Evolutionary conservation across 2,329 filamentous ascomycete genomes (phyloP), one percentile per base, ranked within the genome.

Genomic region (Phialemonium atrogriseum): DNA sequence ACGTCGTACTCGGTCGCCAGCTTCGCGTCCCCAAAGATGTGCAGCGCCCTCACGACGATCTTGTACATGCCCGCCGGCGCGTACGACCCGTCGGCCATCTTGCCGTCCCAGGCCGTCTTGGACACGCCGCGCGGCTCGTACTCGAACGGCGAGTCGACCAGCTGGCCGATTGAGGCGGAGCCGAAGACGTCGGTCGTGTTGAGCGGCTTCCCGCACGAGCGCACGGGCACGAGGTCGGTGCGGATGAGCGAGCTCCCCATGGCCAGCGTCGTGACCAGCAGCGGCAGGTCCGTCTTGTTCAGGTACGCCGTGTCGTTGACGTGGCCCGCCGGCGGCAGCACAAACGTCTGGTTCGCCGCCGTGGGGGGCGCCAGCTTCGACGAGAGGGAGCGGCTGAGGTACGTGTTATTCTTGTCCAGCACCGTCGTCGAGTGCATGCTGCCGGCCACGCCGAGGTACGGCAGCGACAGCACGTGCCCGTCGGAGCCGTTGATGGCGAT

Each of bases 1-100:
- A 52, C 44, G 16, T 73, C 68, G 50, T 68, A 75, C 29, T 74
- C 65, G 4, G 48, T 50, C 2, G 52, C 37, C n/a, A 12, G 1
- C 10, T 52, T 47, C 20, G 51, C 48, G 35, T 74, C 56, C 5
- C 70, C 70, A 44, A 67, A 70, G 36, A 75, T 60, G 36, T 59
- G 60, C 39, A 75, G 48, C 3, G 68, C 64, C 35, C 59, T 59
- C 18, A 72, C 53, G 1, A 55, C 54, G 30, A 74, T 53, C 48
- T 62, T 65, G 50, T 76, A 75, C 17, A 46, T 43, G 9, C 70
- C 71, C 0, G 58, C 53, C 0, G 67, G 61, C 2, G 59, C 69
- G 37, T 65, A 70, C 1, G 44, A 54, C 10, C 67, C 68, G 8
- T 64, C 58, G 0, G 54, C 52, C 5, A 75, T 49, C 32, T 53